Percentiles rank a stretch among this genome's conserved stretches.
Conservation (phyloP, 176 grass and related monocot genomes). For the Tillandsia fasciculata region DNA sequence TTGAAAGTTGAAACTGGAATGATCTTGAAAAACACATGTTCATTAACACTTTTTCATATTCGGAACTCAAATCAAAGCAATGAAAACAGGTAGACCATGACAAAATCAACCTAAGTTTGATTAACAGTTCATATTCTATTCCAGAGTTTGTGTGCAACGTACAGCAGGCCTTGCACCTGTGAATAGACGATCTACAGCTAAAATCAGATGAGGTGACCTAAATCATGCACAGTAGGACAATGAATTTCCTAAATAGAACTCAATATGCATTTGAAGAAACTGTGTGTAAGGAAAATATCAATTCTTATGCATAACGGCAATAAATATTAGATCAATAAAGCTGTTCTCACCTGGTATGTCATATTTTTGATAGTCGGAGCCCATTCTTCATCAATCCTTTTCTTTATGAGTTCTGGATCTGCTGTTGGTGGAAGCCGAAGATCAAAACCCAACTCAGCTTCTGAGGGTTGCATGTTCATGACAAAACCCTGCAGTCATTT, state of each 20-base stretch:
- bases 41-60: no score
- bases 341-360: conserved; percentile 52
- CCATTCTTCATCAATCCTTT: conserved; percentile 82
- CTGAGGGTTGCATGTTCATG: no score
- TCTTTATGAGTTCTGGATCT: conserved; percentile 55
- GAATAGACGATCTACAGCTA: neutral
- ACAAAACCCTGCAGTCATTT: conserved; percentile 37
- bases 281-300: neutral
- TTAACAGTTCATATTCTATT: neutral
- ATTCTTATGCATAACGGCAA: neutral
- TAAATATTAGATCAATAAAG: neutral
- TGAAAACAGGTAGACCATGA: neutral
- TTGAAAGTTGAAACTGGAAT: neutral
- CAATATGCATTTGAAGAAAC: neutral
- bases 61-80: no score
- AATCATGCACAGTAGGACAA: neutral
- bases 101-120: neutral
- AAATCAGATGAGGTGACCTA: neutral
- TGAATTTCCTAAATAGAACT: neutral
- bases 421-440: conserved; percentile 68
- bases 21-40: neutral
- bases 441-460: conserved; percentile 90
- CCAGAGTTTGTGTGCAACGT: neutral
- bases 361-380: conserved; percentile 73
- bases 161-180: neutral